A percentile compares a stretch with the other conserved stretches of the same genome.
Evolutionary conservation across 768 basidiomycete genomes (phyloP).

Genomic region (Phaeotremella skinneri): DNA sequence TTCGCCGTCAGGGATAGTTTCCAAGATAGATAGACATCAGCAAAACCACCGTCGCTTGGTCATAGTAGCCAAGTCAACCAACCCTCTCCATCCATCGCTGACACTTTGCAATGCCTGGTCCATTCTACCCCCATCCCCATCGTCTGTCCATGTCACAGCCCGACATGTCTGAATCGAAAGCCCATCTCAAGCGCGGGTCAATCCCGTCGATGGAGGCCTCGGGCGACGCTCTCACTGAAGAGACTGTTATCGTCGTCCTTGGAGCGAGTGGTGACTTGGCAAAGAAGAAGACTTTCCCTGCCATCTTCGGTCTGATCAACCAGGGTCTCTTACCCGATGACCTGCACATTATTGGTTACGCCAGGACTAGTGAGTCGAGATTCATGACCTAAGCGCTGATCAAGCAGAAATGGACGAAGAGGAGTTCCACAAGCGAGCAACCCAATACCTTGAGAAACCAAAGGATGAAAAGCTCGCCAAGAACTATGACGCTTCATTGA

Average conservation of each 20-base stretch:
- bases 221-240: constrained; percentile 72
- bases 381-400: background rate
- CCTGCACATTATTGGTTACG: constrained; percentile 91
- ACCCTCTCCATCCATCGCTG: no score
- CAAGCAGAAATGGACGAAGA: constrained; percentile 47
- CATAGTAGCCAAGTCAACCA: background rate
- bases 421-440: constrained; percentile 80
- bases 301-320: constrained; percentile 83
- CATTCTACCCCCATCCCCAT: background rate
- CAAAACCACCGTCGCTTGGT: no score
- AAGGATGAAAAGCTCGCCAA: constrained; percentile 63
- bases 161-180: background rate
- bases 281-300: constrained; percentile 99
- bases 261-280: constrained; percentile 97
- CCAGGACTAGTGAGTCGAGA: constrained; percentile 64
- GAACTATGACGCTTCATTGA: constrained; percentile 57
- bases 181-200: constrained; percentile 56
- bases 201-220: constrained; percentile 84
- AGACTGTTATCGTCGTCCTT: constrained; percentile 86
- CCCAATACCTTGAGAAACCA: constrained; percentile 74
- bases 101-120: background rate
- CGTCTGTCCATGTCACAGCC: background rate
- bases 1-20: background rate
- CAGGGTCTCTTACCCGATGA: constrained; percentile 75
- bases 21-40: background rate